Evolutionary conservation across 805 yeast species (phyloP).

Genomic region (Metschnikowia kofuensis): DNA sequence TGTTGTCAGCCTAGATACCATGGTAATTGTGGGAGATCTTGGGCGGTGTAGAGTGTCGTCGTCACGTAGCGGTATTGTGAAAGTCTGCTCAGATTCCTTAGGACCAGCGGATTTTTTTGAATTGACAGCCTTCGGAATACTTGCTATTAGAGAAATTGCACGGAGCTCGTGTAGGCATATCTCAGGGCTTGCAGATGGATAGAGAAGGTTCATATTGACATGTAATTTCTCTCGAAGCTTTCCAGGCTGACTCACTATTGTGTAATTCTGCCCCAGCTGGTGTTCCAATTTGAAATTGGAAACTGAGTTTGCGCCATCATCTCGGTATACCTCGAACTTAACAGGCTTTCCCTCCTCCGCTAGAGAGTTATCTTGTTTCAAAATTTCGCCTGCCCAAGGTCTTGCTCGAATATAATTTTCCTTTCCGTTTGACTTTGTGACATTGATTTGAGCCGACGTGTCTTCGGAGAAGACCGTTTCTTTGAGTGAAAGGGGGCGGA

Average conservation of each 20-base stretch:
- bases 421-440: constrained; percentile 50
- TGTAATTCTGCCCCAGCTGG: constrained; percentile 37
- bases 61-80: constrained; percentile 47
- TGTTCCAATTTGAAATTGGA: constrained; percentile 10
- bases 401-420: constrained; percentile 58
- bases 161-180: constrained; percentile 63
- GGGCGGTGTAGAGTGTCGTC: constrained; percentile 28
- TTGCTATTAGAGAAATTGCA: constrained; percentile 17
- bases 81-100: constrained; percentile 25
- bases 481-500: constrained; percentile 5
- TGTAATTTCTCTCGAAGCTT: constrained; percentile 59
- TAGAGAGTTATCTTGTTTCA: constrained; percentile 47
- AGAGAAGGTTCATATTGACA: constrained; percentile 57
- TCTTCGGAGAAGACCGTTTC: constrained; percentile 19
- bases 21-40: constrained; percentile 75
- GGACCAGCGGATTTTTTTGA: not conserved
- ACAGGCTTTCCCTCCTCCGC: constrained; percentile 26
- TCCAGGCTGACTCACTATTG: constrained; percentile 53
- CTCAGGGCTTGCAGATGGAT: constrained; percentile 48
- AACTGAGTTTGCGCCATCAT: constrained; percentile 5
- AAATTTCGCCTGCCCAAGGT: constrained; percentile 62
- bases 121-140: not conserved
- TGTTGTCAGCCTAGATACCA: constrained; percentile 70
- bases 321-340: constrained; percentile 21
- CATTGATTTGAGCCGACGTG: constrained; percentile 40